Evolutionary conservation across 164 flowering plant species (phyloP).

Genomic region (Hamamelis virginiana): DNA sequence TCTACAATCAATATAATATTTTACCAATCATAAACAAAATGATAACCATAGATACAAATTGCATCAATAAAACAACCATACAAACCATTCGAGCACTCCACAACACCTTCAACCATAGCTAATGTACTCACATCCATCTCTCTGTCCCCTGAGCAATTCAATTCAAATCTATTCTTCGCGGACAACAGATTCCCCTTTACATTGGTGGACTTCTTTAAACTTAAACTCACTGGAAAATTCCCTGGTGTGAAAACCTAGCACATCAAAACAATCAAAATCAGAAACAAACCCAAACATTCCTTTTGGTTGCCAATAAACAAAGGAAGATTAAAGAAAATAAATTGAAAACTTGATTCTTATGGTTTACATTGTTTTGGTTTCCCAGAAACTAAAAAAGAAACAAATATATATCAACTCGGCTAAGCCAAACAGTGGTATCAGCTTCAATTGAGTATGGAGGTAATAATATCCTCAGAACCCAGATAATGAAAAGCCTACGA

Average conservation of each 20-base stretch:
- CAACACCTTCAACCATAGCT: constrained; percentile 34
- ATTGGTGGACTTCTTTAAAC: constrained; percentile 9
- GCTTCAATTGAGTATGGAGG: too few relatives aligned
- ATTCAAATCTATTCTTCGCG: constrained; percentile 27
- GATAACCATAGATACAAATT: neutral
- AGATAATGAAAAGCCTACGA: too few relatives aligned
- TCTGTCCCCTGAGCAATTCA: constrained; percentile 37
- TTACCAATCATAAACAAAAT: neutral
- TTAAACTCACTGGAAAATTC: constrained; percentile 13
- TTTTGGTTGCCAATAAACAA: neutral
- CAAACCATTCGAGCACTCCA: constrained; percentile 39
- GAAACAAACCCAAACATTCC: neutral
- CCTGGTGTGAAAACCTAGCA: constrained; percentile 19
- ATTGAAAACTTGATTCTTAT: neutral
- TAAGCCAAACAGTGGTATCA: neutral
- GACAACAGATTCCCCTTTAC: constrained; percentile 9
- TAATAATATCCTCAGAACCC: too few relatives aligned
- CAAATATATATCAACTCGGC: neutral
- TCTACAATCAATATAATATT: constrained; percentile 26
- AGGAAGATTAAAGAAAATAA: neutral
- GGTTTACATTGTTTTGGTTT: neutral
- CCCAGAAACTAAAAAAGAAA: neutral
- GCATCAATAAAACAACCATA: neutral
- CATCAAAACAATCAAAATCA: neutral
- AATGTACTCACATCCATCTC: constrained; percentile 50